Base-by-base conservation (phyloP, 1,139 yeast genomes). In the Zygotorulaspora mrakii region DNA sequence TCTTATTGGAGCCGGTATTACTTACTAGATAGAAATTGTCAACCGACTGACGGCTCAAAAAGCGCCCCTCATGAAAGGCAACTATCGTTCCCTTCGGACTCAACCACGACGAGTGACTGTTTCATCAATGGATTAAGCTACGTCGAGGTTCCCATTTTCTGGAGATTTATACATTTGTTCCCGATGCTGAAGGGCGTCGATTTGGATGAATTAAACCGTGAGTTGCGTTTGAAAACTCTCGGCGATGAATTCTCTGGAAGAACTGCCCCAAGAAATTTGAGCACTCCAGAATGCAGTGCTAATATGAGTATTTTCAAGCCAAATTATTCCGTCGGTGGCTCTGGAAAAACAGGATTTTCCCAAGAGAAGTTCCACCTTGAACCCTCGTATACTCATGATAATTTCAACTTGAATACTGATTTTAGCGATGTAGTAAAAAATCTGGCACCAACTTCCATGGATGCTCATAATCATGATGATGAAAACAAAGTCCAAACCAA, bases 131-230 rank as follows among this genome's bases (percentile, higher is more conserved):
- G 28, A 1, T 27, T 29, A 30, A 35, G 16, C 7, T 40, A 47
- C 12, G 46, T 49, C 11, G 28, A 45, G 3, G 42, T 60, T 2
- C 52, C 61, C 4, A 30, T 49, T n/a, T 45, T 41, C 24, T 61
- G 62, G 63, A 49, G 48, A 35, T 10, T 53, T 5, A 14, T 59
- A n/a, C 65, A 60, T 35, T 27, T 25, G 7, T 28, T 59, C 4
- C 64, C 65, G 6, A 53, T 61, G 57, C 37, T 53, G 18, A 37
- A 43, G 9, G 65, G 64, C 12, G 49, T 61, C 12, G 64, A 61
- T 40, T 39, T 61, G 10, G 64, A 59, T 42, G 61, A 55, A 34
- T 33, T 57, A 10, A 52, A 58, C 42, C 47, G 57, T 34, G 35
- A 42, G 9, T 22, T 59, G 12, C 53, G 52, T 30, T 17, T 47